A percentile compares a stretch with the other conserved stretches of the same genome.
These are phyloP conservation scores for Chrysoporthe austroafricana DNA, from an alignment of 2,329 filamentous ascomycete species.

Conservation along the genomic window DNA sequence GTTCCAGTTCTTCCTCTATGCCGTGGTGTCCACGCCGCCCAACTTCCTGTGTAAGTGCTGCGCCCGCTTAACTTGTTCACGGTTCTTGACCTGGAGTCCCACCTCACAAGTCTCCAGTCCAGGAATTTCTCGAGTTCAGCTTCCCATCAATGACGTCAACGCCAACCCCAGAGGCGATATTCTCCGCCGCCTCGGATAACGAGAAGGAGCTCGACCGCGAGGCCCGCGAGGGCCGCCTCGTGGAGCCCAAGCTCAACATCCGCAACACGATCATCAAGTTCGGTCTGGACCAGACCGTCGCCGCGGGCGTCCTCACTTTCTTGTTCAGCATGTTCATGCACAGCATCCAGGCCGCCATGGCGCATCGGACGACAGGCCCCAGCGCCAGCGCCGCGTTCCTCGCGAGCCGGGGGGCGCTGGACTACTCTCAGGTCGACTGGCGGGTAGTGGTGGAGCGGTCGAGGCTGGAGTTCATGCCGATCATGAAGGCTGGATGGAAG, in stretches of 20 bases:
- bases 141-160: conserved; percentile 69
- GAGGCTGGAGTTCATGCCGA: conserved; percentile 61
- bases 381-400: conserved; percentile 40
- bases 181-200: conserved; percentile 44
- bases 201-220: conserved; percentile 54
- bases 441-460: conserved; percentile 47
- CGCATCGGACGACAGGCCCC: conserved; percentile 42
- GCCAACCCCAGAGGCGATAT: conserved; percentile 44
- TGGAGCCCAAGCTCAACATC: conserved; percentile 59
- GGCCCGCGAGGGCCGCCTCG: conserved; percentile 42
- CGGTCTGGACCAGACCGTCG: conserved; percentile 69
- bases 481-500: conserved; percentile 71
- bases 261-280: conserved; percentile 71
- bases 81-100: neutral
- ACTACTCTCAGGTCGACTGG: conserved; percentile 52
- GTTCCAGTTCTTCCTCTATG: conserved; percentile 77
- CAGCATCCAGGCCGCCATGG: conserved; percentile 57
- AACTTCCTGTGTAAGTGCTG: conserved; percentile 73
- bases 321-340: conserved; percentile 65
- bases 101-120: conserved; percentile 50
- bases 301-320: conserved; percentile 67
- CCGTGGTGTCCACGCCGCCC: conserved; percentile 73
- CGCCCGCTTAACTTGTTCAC: neutral
- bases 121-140: conserved; percentile 72
- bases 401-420: conserved; percentile 42